phyloP scores from a whole-genome alignment of 495 filamentous ascomycete genomes.

The Penicillium fimorum region DNA sequence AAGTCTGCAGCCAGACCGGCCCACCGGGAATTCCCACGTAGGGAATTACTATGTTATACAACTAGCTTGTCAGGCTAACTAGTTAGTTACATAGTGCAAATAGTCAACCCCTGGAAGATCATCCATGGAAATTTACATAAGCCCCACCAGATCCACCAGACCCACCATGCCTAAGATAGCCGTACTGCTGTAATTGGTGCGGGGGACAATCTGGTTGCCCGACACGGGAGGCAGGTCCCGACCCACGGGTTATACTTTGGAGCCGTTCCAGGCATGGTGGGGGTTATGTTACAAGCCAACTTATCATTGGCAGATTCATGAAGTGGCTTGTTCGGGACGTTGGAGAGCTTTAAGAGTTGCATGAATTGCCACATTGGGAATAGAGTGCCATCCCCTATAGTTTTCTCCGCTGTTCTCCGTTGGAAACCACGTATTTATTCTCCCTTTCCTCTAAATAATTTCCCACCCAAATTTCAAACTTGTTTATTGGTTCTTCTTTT shows the following conservation, averaged over 20 bases:
- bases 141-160: background rate
- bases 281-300: background rate
- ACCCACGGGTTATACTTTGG: background rate
- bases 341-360: background rate
- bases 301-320: background rate
- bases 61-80: background rate
- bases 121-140: background rate
- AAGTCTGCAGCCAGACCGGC: background rate
- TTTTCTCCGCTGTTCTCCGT: background rate
- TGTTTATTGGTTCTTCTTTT: background rate
- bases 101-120: background rate
- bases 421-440: background rate
- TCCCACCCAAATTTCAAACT: background rate
- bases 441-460: background rate
- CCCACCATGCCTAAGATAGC: background rate
- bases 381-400: background rate
- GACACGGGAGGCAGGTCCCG: conserved; percentile 3
- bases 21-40: background rate
- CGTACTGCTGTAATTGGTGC: background rate
- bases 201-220: background rate
- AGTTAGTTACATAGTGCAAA: background rate
- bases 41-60: background rate
- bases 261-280: conserved; percentile 1
- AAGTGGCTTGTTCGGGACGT: background rate
- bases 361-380: background rate